Conservation (phyloP, 768 basidiomycete species). For the Polyporus arcularius region DNA sequence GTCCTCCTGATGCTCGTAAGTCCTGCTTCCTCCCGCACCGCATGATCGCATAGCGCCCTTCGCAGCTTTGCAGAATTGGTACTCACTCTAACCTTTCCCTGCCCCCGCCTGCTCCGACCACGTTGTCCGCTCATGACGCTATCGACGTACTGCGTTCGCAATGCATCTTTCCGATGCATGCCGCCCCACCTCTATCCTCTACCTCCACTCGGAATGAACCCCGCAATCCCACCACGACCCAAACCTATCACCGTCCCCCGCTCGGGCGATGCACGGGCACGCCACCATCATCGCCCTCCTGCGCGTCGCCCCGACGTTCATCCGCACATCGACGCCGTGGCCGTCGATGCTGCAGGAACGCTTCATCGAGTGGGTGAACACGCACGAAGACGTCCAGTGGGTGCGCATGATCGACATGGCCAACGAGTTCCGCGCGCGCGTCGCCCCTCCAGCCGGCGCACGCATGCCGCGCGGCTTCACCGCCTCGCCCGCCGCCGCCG, state of each 20-base stretch:
- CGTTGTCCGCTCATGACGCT: no score
- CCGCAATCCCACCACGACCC: no score
- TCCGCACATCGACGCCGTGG: no score
- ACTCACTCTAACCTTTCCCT: no score
- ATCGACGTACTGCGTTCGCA: no score
- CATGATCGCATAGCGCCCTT: not conserved
- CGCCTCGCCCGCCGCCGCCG: not conserved
- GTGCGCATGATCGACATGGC: slow-evolving; percentile 71
- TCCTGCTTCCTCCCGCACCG: not conserved
- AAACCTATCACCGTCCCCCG: no score
- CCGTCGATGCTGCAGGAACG: slow-evolving; percentile 46
- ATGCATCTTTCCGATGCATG: no score
- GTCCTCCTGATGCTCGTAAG: slow-evolving; percentile 72
- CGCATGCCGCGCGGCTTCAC: slow-evolving; percentile 47
- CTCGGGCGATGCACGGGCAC: no score
- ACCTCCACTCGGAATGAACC: no score
- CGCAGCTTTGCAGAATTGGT: not conserved
- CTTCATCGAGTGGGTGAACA: slow-evolving; percentile 76
- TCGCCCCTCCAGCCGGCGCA: slow-evolving; percentile 48
- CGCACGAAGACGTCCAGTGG: slow-evolving; percentile 69
- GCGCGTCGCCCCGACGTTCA: no score
- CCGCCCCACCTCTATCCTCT: no score
- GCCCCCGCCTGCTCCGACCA: no score
- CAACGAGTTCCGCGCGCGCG: slow-evolving; percentile 57
- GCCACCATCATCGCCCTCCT: not conserved